Conservation (phyloP, 2,329 filamentous ascomycete genomes). For the Parascedosporium putredinis region DNA sequence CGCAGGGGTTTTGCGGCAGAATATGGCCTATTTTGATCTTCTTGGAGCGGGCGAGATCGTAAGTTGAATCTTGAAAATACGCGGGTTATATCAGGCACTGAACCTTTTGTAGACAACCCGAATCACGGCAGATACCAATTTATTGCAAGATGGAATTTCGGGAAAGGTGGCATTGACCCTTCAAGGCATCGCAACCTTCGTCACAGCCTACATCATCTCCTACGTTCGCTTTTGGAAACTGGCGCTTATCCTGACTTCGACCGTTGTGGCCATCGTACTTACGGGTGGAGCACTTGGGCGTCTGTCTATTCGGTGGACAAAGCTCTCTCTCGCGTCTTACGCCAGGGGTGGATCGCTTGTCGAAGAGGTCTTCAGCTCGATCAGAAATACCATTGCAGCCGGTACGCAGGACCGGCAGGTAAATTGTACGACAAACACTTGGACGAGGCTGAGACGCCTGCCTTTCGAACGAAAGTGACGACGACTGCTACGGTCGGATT, state of each 20-base stretch:
- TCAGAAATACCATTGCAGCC: conserved; percentile 77
- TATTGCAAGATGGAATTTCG: conserved; percentile 75
- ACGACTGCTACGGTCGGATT: conserved; percentile 62
- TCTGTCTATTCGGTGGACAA: conserved; percentile 65
- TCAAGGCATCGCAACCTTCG: conserved; percentile 59
- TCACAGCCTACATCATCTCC: conserved; percentile 70
- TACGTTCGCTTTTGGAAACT: conserved; percentile 79
- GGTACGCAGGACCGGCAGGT: conserved; percentile 71
- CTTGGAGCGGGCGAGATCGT: conserved; percentile 15
- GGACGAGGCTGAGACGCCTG: conserved; percentile 53
- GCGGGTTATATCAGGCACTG: not conserved
- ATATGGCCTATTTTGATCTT: conserved; percentile 18
- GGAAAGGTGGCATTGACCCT: conserved; percentile 67
- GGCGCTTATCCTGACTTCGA: conserved; percentile 66
- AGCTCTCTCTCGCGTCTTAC: conserved; percentile 59
- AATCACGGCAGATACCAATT: conserved; percentile 75
- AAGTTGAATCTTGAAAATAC: conserved; percentile 11
- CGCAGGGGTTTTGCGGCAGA: conserved; percentile 15
- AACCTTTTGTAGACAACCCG: conserved; percentile 36
- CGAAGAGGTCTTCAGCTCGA: conserved; percentile 77
- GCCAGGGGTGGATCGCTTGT: conserved; percentile 70
- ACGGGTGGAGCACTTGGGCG: conserved; percentile 57
- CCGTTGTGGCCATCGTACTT: conserved; percentile 59
- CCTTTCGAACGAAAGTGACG: conserved; percentile 56
- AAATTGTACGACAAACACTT: conserved; percentile 65